phyloP scores from a whole-genome alignment of 2,329 filamentous ascomycete species.

The Pyrenophora graminea region DNA sequence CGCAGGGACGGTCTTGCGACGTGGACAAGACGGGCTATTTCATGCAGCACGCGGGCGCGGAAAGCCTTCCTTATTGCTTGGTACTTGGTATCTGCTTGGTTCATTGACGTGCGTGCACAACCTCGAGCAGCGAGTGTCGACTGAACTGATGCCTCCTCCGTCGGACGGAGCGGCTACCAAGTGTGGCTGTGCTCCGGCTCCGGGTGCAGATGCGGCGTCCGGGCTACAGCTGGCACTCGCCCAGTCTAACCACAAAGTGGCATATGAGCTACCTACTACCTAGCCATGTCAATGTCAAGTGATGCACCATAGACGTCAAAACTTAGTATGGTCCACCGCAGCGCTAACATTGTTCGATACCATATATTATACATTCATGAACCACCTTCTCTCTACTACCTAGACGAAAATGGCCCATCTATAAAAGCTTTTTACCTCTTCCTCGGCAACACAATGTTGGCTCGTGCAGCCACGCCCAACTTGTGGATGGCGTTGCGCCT shows the following conservation, averaged over 20 bases:
- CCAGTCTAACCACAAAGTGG: conserved; percentile 1
- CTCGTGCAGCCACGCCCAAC: conserved; percentile 74
- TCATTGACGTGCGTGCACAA: too few relatives aligned
- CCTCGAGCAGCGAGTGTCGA: neutral
- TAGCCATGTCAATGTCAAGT: neutral
- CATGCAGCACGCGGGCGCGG: neutral
- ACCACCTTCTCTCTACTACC: neutral
- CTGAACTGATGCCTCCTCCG: neutral
- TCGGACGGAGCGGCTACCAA: conserved; percentile 4
- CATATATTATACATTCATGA: conserved; percentile 6
- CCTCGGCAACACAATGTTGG: conserved; percentile 61
- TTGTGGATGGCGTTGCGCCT: conserved; percentile 78
- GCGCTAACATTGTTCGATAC: neutral
- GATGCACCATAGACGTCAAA: neutral
- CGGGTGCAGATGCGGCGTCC: conserved; percentile 1
- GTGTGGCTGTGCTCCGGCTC: conserved; percentile 24
- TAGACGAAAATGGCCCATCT: neutral
- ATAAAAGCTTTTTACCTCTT: conserved; percentile 28
- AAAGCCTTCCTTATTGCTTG: neutral
- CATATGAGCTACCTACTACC: too few relatives aligned
- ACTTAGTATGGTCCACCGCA: neutral
- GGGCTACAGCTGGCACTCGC: conserved; percentile 14
- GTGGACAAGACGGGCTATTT: neutral
- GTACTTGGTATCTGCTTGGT: neutral
- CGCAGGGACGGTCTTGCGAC: conserved; percentile 1